These are phyloP conservation scores for Orychophragmus violaceus DNA, from an alignment of 345 rosid species.

Conservation along the genomic window DNA sequence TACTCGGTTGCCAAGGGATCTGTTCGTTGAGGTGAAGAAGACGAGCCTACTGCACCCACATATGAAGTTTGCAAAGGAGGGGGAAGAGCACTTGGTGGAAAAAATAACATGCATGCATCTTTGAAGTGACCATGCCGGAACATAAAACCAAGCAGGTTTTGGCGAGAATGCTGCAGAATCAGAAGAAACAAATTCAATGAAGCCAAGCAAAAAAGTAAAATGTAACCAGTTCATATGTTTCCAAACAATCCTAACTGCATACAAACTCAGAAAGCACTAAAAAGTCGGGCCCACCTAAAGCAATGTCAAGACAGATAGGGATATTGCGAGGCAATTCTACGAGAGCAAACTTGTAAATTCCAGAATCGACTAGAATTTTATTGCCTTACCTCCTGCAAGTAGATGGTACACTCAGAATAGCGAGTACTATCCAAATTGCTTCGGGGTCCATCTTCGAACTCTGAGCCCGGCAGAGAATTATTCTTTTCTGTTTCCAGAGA, in stretches of 20 bases:
- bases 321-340: slow-evolving; percentile 1
- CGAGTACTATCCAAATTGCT: slow-evolving; percentile 82
- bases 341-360: slow-evolving; percentile 3
- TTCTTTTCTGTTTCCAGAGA: slow-evolving; percentile 52
- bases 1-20: slow-evolving; percentile 90
- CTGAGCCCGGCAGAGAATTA: slow-evolving; percentile 41
- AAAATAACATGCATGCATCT: slow-evolving; percentile 82
- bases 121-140: slow-evolving; percentile 78
- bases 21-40: slow-evolving; percentile 82
- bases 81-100: slow-evolving; percentile 71
- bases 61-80: slow-evolving; percentile 62
- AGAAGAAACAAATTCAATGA: slow-evolving; percentile 10
- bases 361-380: slow-evolving; percentile 4
- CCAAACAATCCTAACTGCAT: slow-evolving; percentile 11
- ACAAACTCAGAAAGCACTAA: neutral
- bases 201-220: neutral
- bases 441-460: slow-evolving; percentile 73
- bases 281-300: neutral
- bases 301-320: neutral
- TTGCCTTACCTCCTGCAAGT: slow-evolving; percentile 78
- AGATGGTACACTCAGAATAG: slow-evolving; percentile 68
- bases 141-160: slow-evolving; percentile 79
- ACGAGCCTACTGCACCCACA: slow-evolving; percentile 48
- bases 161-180: slow-evolving; percentile 77
- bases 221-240: neutral